Conservation (phyloP, 2,329 filamentous ascomycete genomes). For the Fusarium clavum region DNA sequence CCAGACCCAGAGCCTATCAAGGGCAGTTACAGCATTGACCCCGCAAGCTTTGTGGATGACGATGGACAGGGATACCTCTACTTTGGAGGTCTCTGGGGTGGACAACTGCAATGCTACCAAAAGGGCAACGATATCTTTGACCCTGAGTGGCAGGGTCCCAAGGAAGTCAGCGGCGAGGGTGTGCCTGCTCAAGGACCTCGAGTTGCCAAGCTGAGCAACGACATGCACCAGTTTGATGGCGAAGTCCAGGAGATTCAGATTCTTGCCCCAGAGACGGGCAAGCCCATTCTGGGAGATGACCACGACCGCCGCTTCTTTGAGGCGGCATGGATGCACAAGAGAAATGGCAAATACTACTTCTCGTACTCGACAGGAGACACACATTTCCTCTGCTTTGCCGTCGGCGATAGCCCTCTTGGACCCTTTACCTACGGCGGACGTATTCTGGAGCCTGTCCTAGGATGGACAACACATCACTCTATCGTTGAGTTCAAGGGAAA, state of each 20-base stretch:
- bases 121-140: slow-evolving; percentile 67
- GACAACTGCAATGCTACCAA: slow-evolving; percentile 82
- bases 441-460: slow-evolving; percentile 79
- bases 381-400: slow-evolving; percentile 78
- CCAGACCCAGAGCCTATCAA: slow-evolving; percentile 73
- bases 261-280: slow-evolving; percentile 69
- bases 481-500: slow-evolving; percentile 78
- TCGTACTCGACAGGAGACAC: slow-evolving; percentile 83
- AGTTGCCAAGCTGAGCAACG: slow-evolving; percentile 71
- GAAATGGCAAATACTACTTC: slow-evolving; percentile 77
- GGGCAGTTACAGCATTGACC: slow-evolving; percentile 81
- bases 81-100: slow-evolving; percentile 84
- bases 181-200: slow-evolving; percentile 71
- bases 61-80: slow-evolving; percentile 62
- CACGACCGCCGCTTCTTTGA: slow-evolving; percentile 84
- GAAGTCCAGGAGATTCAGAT: slow-evolving; percentile 72
- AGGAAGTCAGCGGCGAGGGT: slow-evolving; percentile 69
- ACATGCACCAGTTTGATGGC: slow-evolving; percentile 72
- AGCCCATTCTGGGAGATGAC: slow-evolving; percentile 72
- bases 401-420: slow-evolving; percentile 71
- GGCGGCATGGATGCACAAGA: slow-evolving; percentile 83
- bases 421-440: slow-evolving; percentile 79
- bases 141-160: slow-evolving; percentile 62
- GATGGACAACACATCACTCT: slow-evolving; percentile 86
- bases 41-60: slow-evolving; percentile 77